A percentile compares a stretch with the other conserved stretches of the same genome.
Evolutionary conservation across 352 stramenopile species (phyloP).

Genomic region (Achlya hypogyna): DNA sequence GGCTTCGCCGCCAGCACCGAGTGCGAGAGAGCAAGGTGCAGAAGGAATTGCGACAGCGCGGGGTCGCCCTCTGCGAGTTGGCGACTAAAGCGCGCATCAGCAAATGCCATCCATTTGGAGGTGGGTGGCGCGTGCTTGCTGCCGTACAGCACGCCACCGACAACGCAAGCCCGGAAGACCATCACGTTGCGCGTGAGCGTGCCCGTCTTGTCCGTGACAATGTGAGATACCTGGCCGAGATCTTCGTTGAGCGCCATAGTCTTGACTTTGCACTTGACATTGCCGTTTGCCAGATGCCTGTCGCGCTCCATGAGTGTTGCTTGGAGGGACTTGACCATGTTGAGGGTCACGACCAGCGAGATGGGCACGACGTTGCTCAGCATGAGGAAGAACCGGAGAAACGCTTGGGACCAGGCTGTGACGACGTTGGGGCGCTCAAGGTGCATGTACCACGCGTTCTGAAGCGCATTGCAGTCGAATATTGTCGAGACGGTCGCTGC

Average conservation of each 20-base stretch:
- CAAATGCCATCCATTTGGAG: constrained; percentile 16
- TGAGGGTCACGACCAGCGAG: constrained; percentile 93
- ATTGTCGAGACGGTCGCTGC: constrained; percentile 30
- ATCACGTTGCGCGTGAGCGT: constrained; percentile 92
- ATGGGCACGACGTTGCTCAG: constrained; percentile 94
- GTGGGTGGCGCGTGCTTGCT: background rate
- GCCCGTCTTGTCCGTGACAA: constrained; percentile 93
- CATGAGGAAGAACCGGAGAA: constrained; percentile 88
- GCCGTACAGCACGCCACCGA: constrained; percentile 43
- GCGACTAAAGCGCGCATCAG: background rate
- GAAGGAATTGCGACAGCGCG: constrained; percentile 29
- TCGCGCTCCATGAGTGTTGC: constrained; percentile 81
- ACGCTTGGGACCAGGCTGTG: constrained; percentile 25
- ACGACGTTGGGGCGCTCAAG: constrained; percentile 10
- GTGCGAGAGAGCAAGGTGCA: constrained; percentile 46
- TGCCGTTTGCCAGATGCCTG: constrained; percentile 47
- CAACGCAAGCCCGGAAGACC: constrained; percentile 58
- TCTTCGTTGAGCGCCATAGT: constrained; percentile 87
- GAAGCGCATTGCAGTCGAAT: constrained; percentile 31
- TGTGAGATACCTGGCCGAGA: constrained; percentile 83
- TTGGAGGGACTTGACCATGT: constrained; percentile 89
- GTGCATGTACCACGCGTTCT: constrained; percentile 9
- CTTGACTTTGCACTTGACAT: constrained; percentile 58
- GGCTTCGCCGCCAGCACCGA: constrained; percentile 64
- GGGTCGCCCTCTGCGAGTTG: background rate